Evolutionary conservation across 257 asterid species (phyloP).

Genomic region (Solanum infundibuliforme): DNA sequence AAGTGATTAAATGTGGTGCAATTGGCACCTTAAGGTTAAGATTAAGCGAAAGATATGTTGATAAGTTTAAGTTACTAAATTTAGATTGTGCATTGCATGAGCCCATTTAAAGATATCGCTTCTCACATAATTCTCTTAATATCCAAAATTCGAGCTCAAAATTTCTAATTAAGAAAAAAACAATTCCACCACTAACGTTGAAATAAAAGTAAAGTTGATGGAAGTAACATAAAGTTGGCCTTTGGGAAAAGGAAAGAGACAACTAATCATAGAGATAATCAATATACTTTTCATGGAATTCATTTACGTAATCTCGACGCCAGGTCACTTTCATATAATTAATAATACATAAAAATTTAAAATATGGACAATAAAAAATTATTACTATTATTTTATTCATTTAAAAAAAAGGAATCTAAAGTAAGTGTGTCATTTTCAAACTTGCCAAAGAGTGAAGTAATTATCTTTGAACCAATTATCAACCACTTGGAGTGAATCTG

Average conservation of each 20-base stretch:
- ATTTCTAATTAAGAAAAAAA: too few species aligned
- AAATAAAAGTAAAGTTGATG: background rate
- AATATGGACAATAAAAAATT: background rate
- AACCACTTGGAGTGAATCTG: background rate
- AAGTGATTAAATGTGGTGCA: background rate
- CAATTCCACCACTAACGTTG: too few species aligned
- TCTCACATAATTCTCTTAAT: fast-evolving
- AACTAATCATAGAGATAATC: background rate
- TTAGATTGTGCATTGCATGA: fast-evolving
- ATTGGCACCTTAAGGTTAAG: too few species aligned
- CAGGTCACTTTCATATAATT: background rate
- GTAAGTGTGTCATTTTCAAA: slow-evolving; percentile 1
- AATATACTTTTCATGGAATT: background rate
- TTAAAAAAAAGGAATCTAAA: background rate
- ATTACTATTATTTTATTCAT: background rate
- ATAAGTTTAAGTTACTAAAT: background rate
- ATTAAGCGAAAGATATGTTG: fast-evolving
- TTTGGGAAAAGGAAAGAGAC: slow-evolving; percentile 2
- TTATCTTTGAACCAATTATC: background rate
- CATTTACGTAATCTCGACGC: slow-evolving; percentile 3
- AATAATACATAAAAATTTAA: background rate
- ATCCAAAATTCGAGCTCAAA: too few species aligned
- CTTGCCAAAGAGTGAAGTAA: slow-evolving; percentile 2
- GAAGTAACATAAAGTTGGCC: background rate
- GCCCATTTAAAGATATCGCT: too few species aligned